Evolutionary conservation across 2,329 filamentous ascomycete species (phyloP), one percentile per base, ranked within the genome.

Genomic region (Xylaria digitata): DNA sequence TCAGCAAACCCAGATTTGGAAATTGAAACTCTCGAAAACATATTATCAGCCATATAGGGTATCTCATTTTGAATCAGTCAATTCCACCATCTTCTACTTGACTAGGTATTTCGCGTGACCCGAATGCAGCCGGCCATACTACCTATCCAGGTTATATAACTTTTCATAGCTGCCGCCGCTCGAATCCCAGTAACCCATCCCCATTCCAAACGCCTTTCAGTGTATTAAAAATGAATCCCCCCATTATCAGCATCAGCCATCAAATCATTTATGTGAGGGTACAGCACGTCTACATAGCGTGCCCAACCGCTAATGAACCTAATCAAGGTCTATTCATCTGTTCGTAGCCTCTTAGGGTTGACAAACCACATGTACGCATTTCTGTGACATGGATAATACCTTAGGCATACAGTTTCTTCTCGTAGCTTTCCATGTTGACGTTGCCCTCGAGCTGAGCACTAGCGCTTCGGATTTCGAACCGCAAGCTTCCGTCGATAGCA

Each of bases 391-490:
- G 34, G 32, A 34, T 26, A 9, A n/a, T 21, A 34, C 45, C 19
- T 67, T 60, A 97, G 76, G 94, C 93, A 83, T 97, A 99, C 73
- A 99, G 91, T 88, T 98, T 99, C 92, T 99, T 99, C 86, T 98
- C 96, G 80, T 97, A 98, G 79, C 93, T 95, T 85, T 98, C 94
- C 87, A 99, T 94, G 84, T 98, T 96, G 69, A 99, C 94, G 78
- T 95, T 96, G 71, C 96, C 96, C 86, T 99, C 96, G 66, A 96
- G 87, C 87, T 97, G 94, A 57, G 96, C 96, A 81, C 94, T 97
- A 67, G 94, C 92, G 68, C 94, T 98, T 75, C 96, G 88, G 77
- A 98, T 86, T 86, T 99, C 96, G 79, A 99, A 99, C 76, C 96
- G 89, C 62, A 97, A 90, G 56, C 83, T 88, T 68, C 94, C 93